Base-by-base conservation (phyloP, 2,329 filamentous ascomycete genomes). In the Aspergillus carbonarius region DNA sequence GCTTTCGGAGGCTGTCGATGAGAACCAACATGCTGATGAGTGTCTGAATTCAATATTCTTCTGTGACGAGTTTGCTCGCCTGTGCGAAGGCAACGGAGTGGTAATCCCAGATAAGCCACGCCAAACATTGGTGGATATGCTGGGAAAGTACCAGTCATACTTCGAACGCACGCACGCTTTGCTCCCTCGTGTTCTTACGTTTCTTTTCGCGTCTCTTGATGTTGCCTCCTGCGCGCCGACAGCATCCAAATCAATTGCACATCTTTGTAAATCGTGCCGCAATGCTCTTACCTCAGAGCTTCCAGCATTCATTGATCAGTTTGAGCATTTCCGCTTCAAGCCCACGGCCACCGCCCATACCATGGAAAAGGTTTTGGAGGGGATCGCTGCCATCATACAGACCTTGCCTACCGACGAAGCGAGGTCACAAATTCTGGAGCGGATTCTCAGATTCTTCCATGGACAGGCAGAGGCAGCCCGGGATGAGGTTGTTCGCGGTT, bases 321-420 rank as follows among this genome's bases (percentile, higher is more conserved):
- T 79, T 39, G 72, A 74, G 51, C 68, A 72, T 32, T 75, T 78
- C 44, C 72, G 73, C 18, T 68, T 65, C 53, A 76, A 74, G 30
- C 63, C 71, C 35, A 73, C 73, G 2, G 73, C 74, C 17, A 75
- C 70, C 0, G 64, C 66, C 2, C 70, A 70, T 32, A 77, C 74
- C 1, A 72, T 78, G 67, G 75, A 77, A 48, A 74, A 72, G 44
- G 76, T 80, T 20, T 66, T 76, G 10, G 77, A 78, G 60, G 78
- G 76, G 1, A 78, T 80, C 52, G 74, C 77, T 15, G 74, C 77
- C 0, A 74, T 80, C 49, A 73, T 80, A 7, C 76, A 79, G 57
- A 75, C 72, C 12, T 55, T 79, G 5, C 67, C 70, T 18, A 60
- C 68, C 13, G 77, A 80, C 60, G 68, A 72, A 50, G 71, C 72